A percentile compares a stretch with the other conserved stretches of the same genome.
These are phyloP conservation scores for Lepraria neglecta DNA, from an alignment of 495 filamentous ascomycete species.

Conservation along the genomic window DNA sequence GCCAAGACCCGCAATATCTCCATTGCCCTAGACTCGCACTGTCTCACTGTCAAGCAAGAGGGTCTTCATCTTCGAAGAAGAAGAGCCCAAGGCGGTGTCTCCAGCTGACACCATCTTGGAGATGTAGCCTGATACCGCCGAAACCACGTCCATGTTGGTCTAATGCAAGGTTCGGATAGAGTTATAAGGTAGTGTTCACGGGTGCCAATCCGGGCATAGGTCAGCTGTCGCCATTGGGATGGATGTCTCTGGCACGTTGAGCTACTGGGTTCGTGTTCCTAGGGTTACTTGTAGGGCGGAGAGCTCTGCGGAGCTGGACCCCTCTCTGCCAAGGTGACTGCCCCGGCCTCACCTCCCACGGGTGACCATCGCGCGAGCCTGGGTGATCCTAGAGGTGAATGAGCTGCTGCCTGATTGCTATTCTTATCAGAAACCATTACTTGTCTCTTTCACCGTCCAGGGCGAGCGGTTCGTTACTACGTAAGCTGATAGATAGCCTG, in stretches of 20 bases:
- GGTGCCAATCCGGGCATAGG: too few relatives aligned
- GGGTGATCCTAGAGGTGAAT: too few relatives aligned
- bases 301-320: background rate
- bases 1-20: conserved; percentile 8
- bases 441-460: too few relatives aligned
- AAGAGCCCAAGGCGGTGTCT: conserved; percentile 59
- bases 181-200: background rate
- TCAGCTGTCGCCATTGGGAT: background rate
- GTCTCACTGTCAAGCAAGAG: conserved; percentile 91
- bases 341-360: too few relatives aligned
- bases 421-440: too few relatives aligned
- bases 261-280: background rate
- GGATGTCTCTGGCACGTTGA: background rate
- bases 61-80: conserved; percentile 97
- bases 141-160: conserved; percentile 77
- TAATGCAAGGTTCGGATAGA: background rate
- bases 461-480: too few relatives aligned
- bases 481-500: too few relatives aligned
- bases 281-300: background rate
- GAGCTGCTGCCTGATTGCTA: too few relatives aligned
- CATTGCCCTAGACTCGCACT: conserved; percentile 45
- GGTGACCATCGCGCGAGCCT: too few relatives aligned
- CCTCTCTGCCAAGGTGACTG: background rate
- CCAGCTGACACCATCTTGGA: conserved; percentile 92
- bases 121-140: conserved; percentile 90